Evolutionary conservation across 1,284 basidiomycete genomes (phyloP), one percentile per base, ranked within the genome.

Genomic region (Amylostereum areolatum): DNA sequence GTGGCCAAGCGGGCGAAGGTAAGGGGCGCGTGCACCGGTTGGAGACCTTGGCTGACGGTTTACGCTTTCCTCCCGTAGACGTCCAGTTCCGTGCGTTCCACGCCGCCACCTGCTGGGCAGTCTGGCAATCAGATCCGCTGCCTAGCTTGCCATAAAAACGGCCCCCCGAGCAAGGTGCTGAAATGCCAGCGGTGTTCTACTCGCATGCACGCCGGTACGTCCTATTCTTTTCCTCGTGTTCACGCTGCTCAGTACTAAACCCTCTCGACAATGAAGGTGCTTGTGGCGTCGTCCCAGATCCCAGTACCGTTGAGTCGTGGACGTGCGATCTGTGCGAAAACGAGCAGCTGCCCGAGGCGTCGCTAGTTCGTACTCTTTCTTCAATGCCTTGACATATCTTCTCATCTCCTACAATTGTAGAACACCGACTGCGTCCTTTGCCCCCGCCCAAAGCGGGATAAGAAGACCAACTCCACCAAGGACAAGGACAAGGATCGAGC

Each of bases 271-370:
- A 30, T 40, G 11, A 55, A 81, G 81, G 79, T 58, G 75, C 76
- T 28, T 85, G 83, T 58, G 92, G 92, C 45, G 84, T 83, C 27
- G 69, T 81, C 33, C 72, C 80, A 7, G 79, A 86, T 46, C 76
- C 83, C 35, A 70, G 75, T 5, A 65, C 76, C 24, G 69, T 80
- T 24, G 83, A 90, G 30, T 71, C 77, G 2, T 95, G 92, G 92
- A 69, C 81, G 32, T 95, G 92, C 62, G 92, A 94, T 51, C 66
- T 93, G 42, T 95, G 92, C 62, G 74, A 81, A 57, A 94, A 94
- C 60, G 83, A 86, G 58, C 83, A 85, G 62, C 74, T 75, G 0
- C 70, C 84, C 46, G 92, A 93, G 63, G 84, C 83, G 8, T 85
- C 88, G 29, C 65, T 92, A 58, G 90, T 91, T 63, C 52, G 77